These are phyloP conservation scores for Phanerochaete sordida DNA, from an alignment of 768 basidiomycete genomes.

Conservation along the genomic window DNA sequence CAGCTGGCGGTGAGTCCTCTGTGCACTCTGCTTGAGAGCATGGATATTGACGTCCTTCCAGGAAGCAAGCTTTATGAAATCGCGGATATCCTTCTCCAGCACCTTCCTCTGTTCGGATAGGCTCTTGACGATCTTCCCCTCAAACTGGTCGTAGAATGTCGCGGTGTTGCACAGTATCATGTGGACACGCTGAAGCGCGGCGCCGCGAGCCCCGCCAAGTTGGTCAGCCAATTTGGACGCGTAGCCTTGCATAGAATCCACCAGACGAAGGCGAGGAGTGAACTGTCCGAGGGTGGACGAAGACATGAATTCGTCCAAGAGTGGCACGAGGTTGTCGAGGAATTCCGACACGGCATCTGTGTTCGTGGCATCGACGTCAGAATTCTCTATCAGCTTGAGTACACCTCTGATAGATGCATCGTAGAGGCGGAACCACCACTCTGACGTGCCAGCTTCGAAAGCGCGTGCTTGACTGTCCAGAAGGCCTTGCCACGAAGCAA, in stretches of 20 bases:
- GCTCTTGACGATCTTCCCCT: constrained; percentile 39
- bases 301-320: constrained; percentile 78
- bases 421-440: constrained; percentile 93
- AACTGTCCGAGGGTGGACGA: constrained; percentile 85
- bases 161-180: constrained; percentile 59
- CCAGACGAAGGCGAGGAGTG: constrained; percentile 56
- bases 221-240: constrained; percentile 32
- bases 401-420: constrained; percentile 69
- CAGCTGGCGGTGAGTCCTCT: constrained; percentile 84
- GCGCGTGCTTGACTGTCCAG: constrained; percentile 63
- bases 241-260: constrained; percentile 64
- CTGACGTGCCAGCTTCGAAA: constrained; percentile 44
- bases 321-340: constrained; percentile 62
- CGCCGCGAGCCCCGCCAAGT: constrained; percentile 7
- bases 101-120: constrained; percentile 51
- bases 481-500: constrained; percentile 82
- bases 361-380: constrained; percentile 16
- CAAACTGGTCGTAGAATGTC: constrained; percentile 63
- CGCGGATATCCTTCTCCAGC: constrained; percentile 78
- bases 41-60: constrained; percentile 98
- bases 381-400: constrained; percentile 38
- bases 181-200: constrained; percentile 36
- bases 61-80: constrained; percentile 91
- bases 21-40: constrained; percentile 88
- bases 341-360: constrained; percentile 40